Base-by-base conservation (phyloP, 139 green algal species). In the Chlorella ohadii region DNA sequence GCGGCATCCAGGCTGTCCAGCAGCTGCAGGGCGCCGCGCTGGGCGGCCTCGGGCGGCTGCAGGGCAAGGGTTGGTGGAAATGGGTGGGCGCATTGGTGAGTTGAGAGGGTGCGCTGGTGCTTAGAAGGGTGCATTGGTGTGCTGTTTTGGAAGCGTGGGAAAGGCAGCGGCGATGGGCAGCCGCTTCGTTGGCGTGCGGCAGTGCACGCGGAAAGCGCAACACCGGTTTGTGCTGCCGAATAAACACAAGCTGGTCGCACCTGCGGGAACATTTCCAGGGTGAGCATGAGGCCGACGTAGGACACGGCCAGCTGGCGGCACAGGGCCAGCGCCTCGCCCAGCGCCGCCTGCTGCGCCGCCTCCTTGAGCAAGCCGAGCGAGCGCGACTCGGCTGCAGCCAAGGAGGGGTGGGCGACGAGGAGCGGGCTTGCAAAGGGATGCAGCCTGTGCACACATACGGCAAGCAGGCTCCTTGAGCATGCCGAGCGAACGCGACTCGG, bases 251-350 rank as follows among this genome's bases (percentile, higher is more conserved):
- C n/a, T n/a, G n/a, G n/a, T n/a, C n/a, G 0, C n/a, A 92, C 89
- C 86, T 94, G 91, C 19, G 92, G 93, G 72, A 98, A 96, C 86
- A 98, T 91, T 51, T 93, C 91, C 16, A 93, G 85, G 27, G 84
- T 90, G 23, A 99, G 89, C 17, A 93, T 87, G 0, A 99, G 91
- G 1, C 91, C 91, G 1, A 87, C 72, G 78, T 99, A 99, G 16
- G 89, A 94, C 33, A 99, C 90, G 6, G 95, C 75, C 38, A 98
- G 88, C 77, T 98, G 91, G 79, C 80, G 80, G 63, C 78, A 83
- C 28, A 90, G 78, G 16, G 51, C 23, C 6, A 96, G 72, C 0
- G 70, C 47, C 7, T 84, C 81, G 56, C 90, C 64, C 64, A 94
- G 56, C 6, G 55, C 25, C 56, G 82, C 47, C 39, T 85, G 72